These are phyloP conservation scores for Paramecium biaurelia DNA, from an alignment of 73 alveolate species.

Conservation along the genomic window DNA sequence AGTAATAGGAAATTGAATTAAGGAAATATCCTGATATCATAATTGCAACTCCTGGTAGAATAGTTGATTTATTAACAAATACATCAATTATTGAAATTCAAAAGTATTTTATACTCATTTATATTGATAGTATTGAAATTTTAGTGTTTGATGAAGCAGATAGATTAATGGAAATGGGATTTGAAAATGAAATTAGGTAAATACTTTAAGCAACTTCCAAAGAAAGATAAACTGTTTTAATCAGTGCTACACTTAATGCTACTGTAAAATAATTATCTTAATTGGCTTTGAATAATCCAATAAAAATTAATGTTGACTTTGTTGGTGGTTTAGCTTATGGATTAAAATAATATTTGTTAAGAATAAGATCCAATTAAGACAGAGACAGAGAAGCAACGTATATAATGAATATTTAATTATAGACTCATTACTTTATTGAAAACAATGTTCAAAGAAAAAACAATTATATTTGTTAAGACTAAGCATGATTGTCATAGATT, in stretches of 20 bases:
- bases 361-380: slow-evolving; percentile 43
- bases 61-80: slow-evolving; percentile 75
- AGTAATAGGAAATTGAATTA: slow-evolving; percentile 84
- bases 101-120: slow-evolving; percentile 71
- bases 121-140: slow-evolving; percentile 74
- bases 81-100: slow-evolving; percentile 54
- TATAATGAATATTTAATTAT: background rate
- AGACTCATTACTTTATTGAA: slow-evolving; percentile 65
- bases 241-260: slow-evolving; percentile 97
- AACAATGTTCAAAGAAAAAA: slow-evolving; percentile 73
- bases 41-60: slow-evolving; percentile 97
- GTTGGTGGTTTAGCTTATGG: slow-evolving; percentile 54
- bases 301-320: slow-evolving; percentile 75
- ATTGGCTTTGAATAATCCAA: slow-evolving; percentile 87
- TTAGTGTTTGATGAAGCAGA: slow-evolving; percentile 98
- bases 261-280: slow-evolving; percentile 86
- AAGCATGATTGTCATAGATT: slow-evolving; percentile 91
- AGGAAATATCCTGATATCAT: slow-evolving; percentile 90
- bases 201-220: slow-evolving; percentile 79
- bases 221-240: slow-evolving; percentile 94
- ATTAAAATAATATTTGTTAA: slow-evolving; percentile 20
- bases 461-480: slow-evolving; percentile 91
- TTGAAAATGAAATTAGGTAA: slow-evolving; percentile 86
- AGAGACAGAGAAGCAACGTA: slow-evolving; percentile 58
- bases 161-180: slow-evolving; percentile 97